Conservation (phyloP, 2,329 filamentous ascomycete species). For the Stagonosporopsis vannaccii region DNA sequence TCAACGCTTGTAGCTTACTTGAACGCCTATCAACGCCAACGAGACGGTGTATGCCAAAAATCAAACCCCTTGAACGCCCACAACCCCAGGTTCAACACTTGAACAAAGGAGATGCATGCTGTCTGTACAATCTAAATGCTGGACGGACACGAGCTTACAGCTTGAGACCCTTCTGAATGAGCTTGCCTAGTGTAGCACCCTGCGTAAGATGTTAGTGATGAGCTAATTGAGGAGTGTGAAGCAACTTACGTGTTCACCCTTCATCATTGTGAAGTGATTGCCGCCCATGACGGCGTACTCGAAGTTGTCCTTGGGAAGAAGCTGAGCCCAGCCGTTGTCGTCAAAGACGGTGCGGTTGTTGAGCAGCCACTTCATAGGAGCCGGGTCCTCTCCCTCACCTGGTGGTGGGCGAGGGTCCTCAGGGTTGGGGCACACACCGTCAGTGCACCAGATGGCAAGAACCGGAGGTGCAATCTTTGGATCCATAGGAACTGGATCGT, state of each 20-base stretch:
- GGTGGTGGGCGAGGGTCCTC: constrained; percentile 71
- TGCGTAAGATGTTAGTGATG: constrained; percentile 36
- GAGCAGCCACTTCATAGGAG: constrained; percentile 69
- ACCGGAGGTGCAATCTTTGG: constrained; percentile 66
- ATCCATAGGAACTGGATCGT: constrained; percentile 70
- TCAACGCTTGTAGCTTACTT: constrained; percentile 1
- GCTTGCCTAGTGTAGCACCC: constrained; percentile 51
- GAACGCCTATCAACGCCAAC: constrained; percentile 17
- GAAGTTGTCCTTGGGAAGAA: constrained; percentile 68
- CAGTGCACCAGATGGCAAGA: constrained; percentile 74
- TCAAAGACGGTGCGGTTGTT: constrained; percentile 77
- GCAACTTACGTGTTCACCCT: constrained; percentile 60
- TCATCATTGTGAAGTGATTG: constrained; percentile 81
- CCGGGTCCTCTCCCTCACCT: constrained; percentile 62
- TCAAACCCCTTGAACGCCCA: constrained; percentile 31
- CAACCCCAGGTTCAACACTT: constrained; percentile 44
- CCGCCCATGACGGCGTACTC: constrained; percentile 71
- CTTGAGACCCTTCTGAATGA: constrained; percentile 54
- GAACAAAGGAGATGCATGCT: constrained; percentile 45
- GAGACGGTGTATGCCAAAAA: constrained; percentile 16
- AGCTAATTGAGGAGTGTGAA: not conserved
- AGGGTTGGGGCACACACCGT: constrained; percentile 73
- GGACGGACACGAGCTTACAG: constrained; percentile 28
- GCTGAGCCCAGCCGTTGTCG: constrained; percentile 73
- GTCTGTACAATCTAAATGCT: constrained; percentile 26